Evolutionary conservation across 495 filamentous ascomycete genomes (phyloP), one percentile per base, ranked within the genome.

Genomic region (Tirmania nivea): DNA sequence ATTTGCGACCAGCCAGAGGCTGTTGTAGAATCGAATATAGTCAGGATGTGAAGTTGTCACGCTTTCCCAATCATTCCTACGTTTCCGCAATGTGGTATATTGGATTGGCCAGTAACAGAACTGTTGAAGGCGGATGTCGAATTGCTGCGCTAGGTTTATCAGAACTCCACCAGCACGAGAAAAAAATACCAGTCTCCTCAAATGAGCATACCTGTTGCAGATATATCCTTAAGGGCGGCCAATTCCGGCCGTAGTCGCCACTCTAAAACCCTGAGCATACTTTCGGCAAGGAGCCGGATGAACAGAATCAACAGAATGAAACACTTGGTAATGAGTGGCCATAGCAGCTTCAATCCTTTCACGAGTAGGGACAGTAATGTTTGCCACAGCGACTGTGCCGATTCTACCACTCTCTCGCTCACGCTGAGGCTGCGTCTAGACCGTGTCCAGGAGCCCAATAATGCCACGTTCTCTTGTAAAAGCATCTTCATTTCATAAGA

Each of bases 91-190:
- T 12, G 87, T 96, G 52, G 89, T 70, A 63, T 97, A 95, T 65
- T 96, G 89, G 62, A 92, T 85, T 5, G 89, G 92, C 89, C 87
- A 96, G 65, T 96, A 99, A 68, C 90, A 96, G 66, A 96, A 96
- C 62, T 99, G 90, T 64, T 95, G 88, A 16, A 99, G 75, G 4
- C 90, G 84, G 59, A 99, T 95, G 68, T 99, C 92, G 35, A 96
- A 80, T 65, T 99, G 90, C 64, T 96, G 92, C n/a, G 90, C 92
- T 64, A 21, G 20, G 20, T 45, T 52, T 31, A 52, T 54, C 34
- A 57, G 52, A 53, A 35, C 9, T 39, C 51, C 10, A 10, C 36
- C 34, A 45, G 17, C 25, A 21, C 51, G 21, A 12, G 31, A 36
- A 48, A 34, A 50, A 19, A 37, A n/a, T 50, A 48, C 7, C 19